phyloP scores from a whole-genome alignment of 1,284 basidiomycete genomes.

The Entoloma clypeatum region DNA sequence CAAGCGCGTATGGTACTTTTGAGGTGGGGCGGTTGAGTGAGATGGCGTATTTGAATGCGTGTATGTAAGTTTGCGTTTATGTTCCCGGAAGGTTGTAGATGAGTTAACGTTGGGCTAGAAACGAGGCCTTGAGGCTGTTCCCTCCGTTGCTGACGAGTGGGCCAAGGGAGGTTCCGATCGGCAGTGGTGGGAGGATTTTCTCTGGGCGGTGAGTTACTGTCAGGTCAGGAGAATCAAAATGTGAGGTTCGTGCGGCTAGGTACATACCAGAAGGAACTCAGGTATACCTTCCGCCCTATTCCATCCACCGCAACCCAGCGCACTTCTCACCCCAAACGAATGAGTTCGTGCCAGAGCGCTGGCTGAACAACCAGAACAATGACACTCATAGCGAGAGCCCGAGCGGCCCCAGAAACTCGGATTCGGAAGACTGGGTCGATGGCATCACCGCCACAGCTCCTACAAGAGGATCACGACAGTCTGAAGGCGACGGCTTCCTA shows the following conservation, averaged over 20 bases:
- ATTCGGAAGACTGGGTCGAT: too few relatives aligned
- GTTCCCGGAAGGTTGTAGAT: slow-evolving; percentile 1
- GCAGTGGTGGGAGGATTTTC: slow-evolving; percentile 25
- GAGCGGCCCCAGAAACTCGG: too few relatives aligned
- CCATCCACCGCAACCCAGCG: slow-evolving; percentile 38
- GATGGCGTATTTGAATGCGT: slow-evolving; percentile 47
- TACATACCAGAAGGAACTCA: slow-evolving; percentile 40
- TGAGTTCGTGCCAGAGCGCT: slow-evolving; percentile 40
- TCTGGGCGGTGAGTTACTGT: slow-evolving; percentile 28
- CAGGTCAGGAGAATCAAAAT: neutral
- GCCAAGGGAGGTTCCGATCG: slow-evolving; percentile 26
- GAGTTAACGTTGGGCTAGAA: too few relatives aligned
- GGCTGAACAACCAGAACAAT: slow-evolving; percentile 27
- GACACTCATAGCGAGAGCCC: too few relatives aligned
- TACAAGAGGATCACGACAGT: too few relatives aligned
- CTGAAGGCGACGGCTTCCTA: too few relatives aligned
- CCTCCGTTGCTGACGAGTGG: slow-evolving; percentile 34
- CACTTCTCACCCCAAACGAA: slow-evolving; percentile 40
- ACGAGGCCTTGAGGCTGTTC: slow-evolving; percentile 36
- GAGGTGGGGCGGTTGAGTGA: slow-evolving; percentile 34
- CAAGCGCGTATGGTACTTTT: slow-evolving; percentile 37
- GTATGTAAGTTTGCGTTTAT: slow-evolving; percentile 39
- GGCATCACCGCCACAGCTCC: too few relatives aligned
- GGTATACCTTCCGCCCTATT: slow-evolving; percentile 35
- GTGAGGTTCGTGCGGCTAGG: slow-evolving; percentile 19